Base-by-base conservation (phyloP, 768 basidiomycete genomes). In the Flagelloscypha sp. region DNA sequence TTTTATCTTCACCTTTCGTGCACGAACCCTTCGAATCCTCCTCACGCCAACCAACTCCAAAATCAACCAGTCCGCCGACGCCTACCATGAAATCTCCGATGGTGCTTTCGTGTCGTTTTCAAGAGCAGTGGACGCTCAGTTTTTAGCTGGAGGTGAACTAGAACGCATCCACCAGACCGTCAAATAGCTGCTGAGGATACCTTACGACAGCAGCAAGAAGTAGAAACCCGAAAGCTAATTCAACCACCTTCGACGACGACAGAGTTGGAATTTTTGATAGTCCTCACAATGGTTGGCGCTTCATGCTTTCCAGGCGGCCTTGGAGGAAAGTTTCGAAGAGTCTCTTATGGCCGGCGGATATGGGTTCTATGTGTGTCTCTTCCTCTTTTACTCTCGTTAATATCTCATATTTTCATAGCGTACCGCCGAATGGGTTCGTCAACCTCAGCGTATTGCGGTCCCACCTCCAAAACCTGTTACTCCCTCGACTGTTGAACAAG, bases 221-320 rank as follows among this genome's bases (percentile, higher is more conserved):
- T 67, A 7, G 83, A 86, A 53, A 68, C 57, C 23, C 74, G 72
- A 10, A 70, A 29, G 49, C 56, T 1, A 68, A 72, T 29, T 56
- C 63, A 5, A 49, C 47, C 24, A 48, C 55, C 16, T 46, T 56
- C 11, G 51, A 52, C 5, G 60, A 66, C 27, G 65, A 63, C 18
- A 52, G 56, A 5, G 59, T 84, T 20, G 82, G 81, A 11, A 75
- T 86, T 19, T 70, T 68, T 45, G 76, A 79, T 44, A 84, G 74
- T 46, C 83, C 84, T 0, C 54, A 65, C 36, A 85, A 80, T 57
- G 85, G 85, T 1, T 64, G 84, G 38, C 65, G 83, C 33, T 59
- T 86, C 23, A 78, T 75, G 44, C 55, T 88, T 74, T 74, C 49
- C 69, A 70, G 48, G 65, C 69, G 48, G 71, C 68, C 16, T 69